Conservation (phyloP, 1,284 basidiomycete genomes). For the Anthracocystis panici-leucophaei region DNA sequence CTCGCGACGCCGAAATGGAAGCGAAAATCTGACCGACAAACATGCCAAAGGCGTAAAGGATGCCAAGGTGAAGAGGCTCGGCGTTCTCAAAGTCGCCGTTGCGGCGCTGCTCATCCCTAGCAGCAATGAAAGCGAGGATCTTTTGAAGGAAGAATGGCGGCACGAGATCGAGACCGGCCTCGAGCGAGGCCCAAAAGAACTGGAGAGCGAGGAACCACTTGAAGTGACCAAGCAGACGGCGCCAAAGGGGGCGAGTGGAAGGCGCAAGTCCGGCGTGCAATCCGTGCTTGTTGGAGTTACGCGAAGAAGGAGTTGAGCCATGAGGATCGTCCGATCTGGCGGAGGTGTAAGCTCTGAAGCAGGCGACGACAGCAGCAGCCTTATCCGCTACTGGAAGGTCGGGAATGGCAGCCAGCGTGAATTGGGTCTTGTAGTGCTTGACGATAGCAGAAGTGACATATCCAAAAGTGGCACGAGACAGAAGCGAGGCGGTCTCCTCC, state of each 20-base stretch:
- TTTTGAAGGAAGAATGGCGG: slow-evolving; percentile 73
- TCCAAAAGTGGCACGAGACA: slow-evolving; percentile 61
- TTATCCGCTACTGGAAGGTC: slow-evolving; percentile 73
- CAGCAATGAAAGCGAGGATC: slow-evolving; percentile 71
- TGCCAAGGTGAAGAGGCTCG: slow-evolving; percentile 72
- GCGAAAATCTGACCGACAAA: slow-evolving; percentile 71
- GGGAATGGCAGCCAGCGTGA: slow-evolving; percentile 72
- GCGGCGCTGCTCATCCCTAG: slow-evolving; percentile 37
- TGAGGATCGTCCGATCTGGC: slow-evolving; percentile 19
- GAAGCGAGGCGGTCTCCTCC: slow-evolving; percentile 63
- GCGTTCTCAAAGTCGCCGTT: slow-evolving; percentile 26
- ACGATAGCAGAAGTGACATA: slow-evolving; percentile 70
- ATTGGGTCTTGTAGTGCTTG: slow-evolving; percentile 71
- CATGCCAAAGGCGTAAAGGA: slow-evolving; percentile 73
- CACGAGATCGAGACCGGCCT: slow-evolving; percentile 71
- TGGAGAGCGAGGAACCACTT: slow-evolving; percentile 61
- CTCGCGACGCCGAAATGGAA: slow-evolving; percentile 70
- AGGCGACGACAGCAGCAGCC: slow-evolving; percentile 69
- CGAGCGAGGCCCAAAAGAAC: slow-evolving; percentile 71
- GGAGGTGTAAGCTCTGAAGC: slow-evolving; percentile 59
- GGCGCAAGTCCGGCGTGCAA: slow-evolving; percentile 60
- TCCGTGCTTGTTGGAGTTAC: slow-evolving; percentile 16
- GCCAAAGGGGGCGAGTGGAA: slow-evolving; percentile 65
- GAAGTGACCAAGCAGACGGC: slow-evolving; percentile 70
- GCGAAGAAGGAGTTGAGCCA: not conserved